Base-by-base conservation (phyloP, 192 early-diverging fungal genomes). In the Coemansia reversa region DNA sequence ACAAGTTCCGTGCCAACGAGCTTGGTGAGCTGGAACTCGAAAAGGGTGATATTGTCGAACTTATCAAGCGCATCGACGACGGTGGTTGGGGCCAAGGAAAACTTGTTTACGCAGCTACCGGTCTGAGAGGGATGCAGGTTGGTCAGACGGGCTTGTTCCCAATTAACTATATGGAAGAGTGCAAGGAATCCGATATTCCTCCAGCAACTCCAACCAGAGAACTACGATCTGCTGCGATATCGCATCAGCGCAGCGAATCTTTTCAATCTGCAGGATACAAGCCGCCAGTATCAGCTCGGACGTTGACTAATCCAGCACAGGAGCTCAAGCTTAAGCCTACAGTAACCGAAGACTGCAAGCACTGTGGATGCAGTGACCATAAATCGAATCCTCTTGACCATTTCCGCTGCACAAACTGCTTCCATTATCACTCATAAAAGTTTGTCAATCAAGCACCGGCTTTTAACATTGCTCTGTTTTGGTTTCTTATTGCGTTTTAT, bases 11-110 rank as follows among this genome's bases (percentile, higher is more conserved):
- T 61, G 92, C 87, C 11, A 87, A 88, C 61, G 90, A 85, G 19
- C 80, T 84, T 16, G 91, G 89, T 22, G 96, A 98, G 67, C 83
- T 98, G 19, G 67, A 88, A 51, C 84, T 98, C 30, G 82, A 85
- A 18, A 88, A 85, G 58, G 95, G 93, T 4, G 95, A 98, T 61
- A 84, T 96, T 55, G 89, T 98, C 62, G 85, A 86, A 25, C 90
- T 98, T 1, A 82, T 87, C 3, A 88, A 91, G 50, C 91, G 92
- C 67, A 87, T 96, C 39, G 93, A 96, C 55, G 92, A 94, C 60
- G 89, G 92, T 51, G 95, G 95, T 0, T 98, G 96, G 96, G 96
- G 95, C 94, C 80, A 88, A 29, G 96, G 96, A 24, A 88, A 90
- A 74, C 65, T 93, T 9, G 71, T 83, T n/a, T 87, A 92, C 70